Base-by-base conservation (phyloP, 164 flowering plant genomes). In the Vitis riparia region DNA sequence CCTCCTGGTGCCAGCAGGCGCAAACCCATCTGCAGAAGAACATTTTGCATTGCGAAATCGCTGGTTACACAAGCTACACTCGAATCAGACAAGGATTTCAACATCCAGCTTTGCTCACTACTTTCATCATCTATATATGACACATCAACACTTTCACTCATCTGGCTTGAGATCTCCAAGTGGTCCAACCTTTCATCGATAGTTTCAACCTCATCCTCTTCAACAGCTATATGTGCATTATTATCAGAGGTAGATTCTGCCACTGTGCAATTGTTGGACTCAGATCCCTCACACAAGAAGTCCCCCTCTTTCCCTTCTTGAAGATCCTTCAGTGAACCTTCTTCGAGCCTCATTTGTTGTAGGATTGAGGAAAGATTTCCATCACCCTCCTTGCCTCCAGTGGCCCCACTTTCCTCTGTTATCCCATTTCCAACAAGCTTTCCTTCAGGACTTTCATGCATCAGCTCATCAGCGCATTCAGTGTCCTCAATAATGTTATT, bases 41-140 rank as follows among this genome's bases (percentile, higher is more conserved):
- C 99, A 83, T 96, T 96, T 80, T 96, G 99, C 97, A 93, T 93
- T 23, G 99, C 98, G 82, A 76, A 96, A 74, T 96, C 99, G 80
- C 89, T 69, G 14, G 99, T 96, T 63, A 91, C 68, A 78, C 99
- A 96, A 56, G 98, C 98, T 11, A 96, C 95, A 79, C 81, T 88
- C 8, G 99, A 96, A 17, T 96, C 98, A 27, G 98, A 91, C 70
- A 96, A 76, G 62, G 99, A 88, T 74, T 87, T 86, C 12, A 90
- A 65, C 76, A 75, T 84, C 98, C 97, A 91, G 70, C 98, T 95
- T 77, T 91, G 93, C 76, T 91, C 96, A 71, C 97, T 94, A 65
- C 83, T 79, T 70, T 57, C 67, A 65, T 92, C 97, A 80, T 90
- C 96, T 2, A 65, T 60, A 70, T 67, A 75, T 23, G 89, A 84